Conservation (phyloP, 2,329 filamentous ascomycete genomes). For the Cladosporium sp. region DNA sequence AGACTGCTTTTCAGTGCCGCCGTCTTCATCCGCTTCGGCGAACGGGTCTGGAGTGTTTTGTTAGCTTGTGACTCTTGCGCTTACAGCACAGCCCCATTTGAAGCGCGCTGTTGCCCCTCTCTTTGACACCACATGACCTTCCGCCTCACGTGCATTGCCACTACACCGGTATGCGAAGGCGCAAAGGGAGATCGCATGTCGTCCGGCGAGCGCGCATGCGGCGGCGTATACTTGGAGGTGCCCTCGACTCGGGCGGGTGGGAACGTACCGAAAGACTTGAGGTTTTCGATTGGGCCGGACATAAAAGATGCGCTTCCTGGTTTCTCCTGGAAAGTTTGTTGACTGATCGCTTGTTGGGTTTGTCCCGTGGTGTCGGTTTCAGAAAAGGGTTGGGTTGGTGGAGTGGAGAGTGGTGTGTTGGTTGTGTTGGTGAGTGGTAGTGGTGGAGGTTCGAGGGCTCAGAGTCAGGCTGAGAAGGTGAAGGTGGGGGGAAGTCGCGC, state of each 20-base stretch:
- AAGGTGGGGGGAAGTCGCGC: not conserved
- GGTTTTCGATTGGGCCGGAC: slow-evolving; percentile 86
- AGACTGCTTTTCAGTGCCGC: slow-evolving; percentile 89
- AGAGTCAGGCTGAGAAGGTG: slow-evolving; percentile 7
- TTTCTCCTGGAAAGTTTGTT: slow-evolving; percentile 9
- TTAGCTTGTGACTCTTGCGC: not conserved
- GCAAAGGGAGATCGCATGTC: not conserved
- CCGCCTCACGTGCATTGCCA: not conserved
- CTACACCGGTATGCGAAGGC: not conserved
- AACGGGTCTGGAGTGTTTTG: slow-evolving; percentile 76
- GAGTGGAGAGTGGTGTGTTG: slow-evolving; percentile 7
- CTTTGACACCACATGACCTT: slow-evolving; percentile 2
- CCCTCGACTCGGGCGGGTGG: not conserved
- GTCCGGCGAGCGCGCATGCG: not conserved
- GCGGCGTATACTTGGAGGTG: not conserved
- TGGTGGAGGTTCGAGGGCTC: not conserved
- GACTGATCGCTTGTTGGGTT: slow-evolving; percentile 11
- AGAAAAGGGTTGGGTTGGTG: not conserved
- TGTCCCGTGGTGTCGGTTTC: not conserved
- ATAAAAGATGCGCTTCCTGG: slow-evolving; percentile 60
- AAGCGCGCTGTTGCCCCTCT: slow-evolving; percentile 14
- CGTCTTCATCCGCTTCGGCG: slow-evolving; percentile 99
- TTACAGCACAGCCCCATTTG: not conserved
- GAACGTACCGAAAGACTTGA: slow-evolving; percentile 86
- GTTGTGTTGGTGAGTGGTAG: slow-evolving; percentile 7